Evolutionary conservation across 371 early-diverging fungal genomes (phyloP).

Genomic region (Mortierella sp.): DNA sequence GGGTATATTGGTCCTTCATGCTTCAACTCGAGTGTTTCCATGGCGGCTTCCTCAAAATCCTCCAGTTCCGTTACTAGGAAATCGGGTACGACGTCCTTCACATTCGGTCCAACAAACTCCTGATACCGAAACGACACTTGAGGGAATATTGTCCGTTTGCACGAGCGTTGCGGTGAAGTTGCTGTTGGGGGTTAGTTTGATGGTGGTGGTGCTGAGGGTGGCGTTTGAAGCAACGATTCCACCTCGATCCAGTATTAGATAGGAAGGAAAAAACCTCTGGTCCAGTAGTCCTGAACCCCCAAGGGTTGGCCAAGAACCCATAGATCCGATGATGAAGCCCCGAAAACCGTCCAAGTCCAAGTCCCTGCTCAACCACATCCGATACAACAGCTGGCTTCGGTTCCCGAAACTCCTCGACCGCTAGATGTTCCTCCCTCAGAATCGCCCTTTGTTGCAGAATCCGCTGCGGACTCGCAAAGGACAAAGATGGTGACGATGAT

Average conservation of each 20-base stretch:
- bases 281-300: not conserved
- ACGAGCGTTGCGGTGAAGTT: not conserved
- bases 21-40: not conserved
- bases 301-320: not conserved
- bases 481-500: not conserved
- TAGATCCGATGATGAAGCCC: constrained; percentile 9
- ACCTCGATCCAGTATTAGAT: not conserved
- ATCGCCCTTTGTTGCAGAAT: not conserved
- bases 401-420: constrained; percentile 22
- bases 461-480: not conserved
- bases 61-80: constrained; percentile 24
- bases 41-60: constrained; percentile 14
- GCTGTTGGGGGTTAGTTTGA: not conserved
- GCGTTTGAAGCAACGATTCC: not conserved
- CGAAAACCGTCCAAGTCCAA: not conserved
- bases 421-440: constrained; percentile 15
- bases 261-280: not conserved
- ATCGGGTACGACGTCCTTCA: constrained; percentile 15
- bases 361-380: not conserved
- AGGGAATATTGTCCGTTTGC: constrained; percentile 17
- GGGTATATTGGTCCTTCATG: constrained; percentile 4
- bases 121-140: constrained; percentile 32
- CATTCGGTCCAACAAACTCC: constrained; percentile 6
- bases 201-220: not conserved
- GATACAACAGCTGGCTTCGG: not conserved